phyloP scores from a whole-genome alignment of 2,329 filamentous ascomycete species.

The Reticulascus tulasneorum region DNA sequence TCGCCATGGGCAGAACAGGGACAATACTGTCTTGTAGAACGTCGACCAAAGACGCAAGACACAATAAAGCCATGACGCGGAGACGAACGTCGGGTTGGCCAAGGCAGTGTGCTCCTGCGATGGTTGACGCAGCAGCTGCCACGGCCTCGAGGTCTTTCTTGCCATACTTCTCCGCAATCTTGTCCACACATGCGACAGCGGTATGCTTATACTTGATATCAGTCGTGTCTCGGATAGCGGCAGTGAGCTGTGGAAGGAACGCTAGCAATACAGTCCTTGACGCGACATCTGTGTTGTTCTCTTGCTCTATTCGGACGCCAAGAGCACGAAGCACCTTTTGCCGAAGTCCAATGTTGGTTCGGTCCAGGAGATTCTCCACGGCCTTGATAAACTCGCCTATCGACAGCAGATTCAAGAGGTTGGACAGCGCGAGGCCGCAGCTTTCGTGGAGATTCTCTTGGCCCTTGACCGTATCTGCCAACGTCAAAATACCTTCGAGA shows the following conservation, averaged over 20 bases:
- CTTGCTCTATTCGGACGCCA: constrained; percentile 72
- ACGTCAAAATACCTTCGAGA: constrained; percentile 59
- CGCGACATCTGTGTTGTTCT: constrained; percentile 62
- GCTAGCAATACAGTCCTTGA: constrained; percentile 69
- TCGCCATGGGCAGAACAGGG: constrained; percentile 71
- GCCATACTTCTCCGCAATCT: constrained; percentile 91
- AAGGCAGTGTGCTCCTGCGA: constrained; percentile 73
- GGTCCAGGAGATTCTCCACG: constrained; percentile 74
- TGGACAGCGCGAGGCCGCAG: constrained; percentile 69
- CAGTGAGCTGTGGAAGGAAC: constrained; percentile 75
- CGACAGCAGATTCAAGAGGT: constrained; percentile 78
- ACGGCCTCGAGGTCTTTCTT: constrained; percentile 82
- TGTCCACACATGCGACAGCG: constrained; percentile 84
- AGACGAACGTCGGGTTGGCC: constrained; percentile 69
- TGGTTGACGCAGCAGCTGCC: constrained; percentile 67
- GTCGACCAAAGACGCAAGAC: constrained; percentile 83
- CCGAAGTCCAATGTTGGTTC: constrained; percentile 69
- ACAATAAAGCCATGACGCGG: constrained; percentile 79
- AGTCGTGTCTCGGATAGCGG: constrained; percentile 68
- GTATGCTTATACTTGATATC: constrained; percentile 78
- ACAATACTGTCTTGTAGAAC: constrained; percentile 84
- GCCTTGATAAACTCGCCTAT: constrained; percentile 87
- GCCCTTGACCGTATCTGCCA: constrained; percentile 62
- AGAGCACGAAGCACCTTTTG: constrained; percentile 78
- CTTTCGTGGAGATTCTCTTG: constrained; percentile 52